Evolutionary conservation across 345 rosid genomes (phyloP), one percentile per base, ranked within the genome.

Genomic region (Trapa incisa): DNA sequence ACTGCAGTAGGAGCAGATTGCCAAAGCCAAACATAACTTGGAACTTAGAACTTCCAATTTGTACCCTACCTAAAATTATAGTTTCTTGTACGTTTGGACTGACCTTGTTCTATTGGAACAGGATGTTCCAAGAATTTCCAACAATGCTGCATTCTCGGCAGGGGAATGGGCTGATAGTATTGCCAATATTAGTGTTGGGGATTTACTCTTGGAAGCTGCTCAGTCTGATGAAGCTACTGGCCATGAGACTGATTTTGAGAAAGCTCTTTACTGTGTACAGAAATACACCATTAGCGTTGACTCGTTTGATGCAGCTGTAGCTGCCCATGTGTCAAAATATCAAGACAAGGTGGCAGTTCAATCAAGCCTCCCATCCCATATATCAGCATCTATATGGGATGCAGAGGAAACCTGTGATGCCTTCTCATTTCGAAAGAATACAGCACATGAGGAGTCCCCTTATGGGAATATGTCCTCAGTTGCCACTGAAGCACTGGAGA

Each of bases 401-500:
- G 96, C 90, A 73, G 99, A 95, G 75, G 97, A 95, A 75, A 95
- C 99, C 60, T 87, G 98, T 3, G 99, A 95, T 79, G 96, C 96
- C 75, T 95, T 95, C 81, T 85, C 88, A 35, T 95, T 95, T 81
- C 84, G 74, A 66, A 85, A 70, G 76, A 74, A 65, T 42, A 83
- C 67, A 47, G 63, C 61, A 38, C 56, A 29, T 68, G 73, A 76
- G 67, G 83, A 85, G 43, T 60, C 63, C 79, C 37, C 80, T 48
- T 56, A 69, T 69, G 65, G 67, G 58, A 75, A 61, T 75, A 50
- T 75, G 70, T 77, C 83, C 67, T 74, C 71, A 48, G 74, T 56
- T 54, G 73, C 64, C 67, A 67, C 72, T 61, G 69, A 68, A 65
- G 79, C 71, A 72, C 70, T 72, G 32, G 76, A 64, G 16, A 72